Percentiles rank a stretch among this genome's conserved stretches.
Conservation (phyloP, 2,329 filamentous ascomycete species). For the Harringtonia aguacate region DNA sequence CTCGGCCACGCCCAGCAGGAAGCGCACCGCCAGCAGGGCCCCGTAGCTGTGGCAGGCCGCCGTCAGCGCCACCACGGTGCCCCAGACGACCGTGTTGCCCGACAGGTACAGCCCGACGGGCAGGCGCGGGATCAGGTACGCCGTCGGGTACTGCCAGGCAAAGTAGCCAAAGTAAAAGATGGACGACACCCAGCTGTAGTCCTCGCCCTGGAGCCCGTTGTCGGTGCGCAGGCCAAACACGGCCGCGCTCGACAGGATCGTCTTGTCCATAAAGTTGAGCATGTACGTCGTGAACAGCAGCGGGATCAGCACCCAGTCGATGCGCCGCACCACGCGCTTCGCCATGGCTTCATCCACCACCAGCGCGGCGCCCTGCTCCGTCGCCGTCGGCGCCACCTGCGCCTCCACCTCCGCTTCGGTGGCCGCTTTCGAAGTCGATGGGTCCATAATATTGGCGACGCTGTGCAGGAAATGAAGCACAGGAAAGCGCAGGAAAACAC, state of each 20-base stretch:
- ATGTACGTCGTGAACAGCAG: constrained; percentile 47
- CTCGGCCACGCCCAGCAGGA: constrained; percentile 44
- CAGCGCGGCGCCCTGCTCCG: too few relatives aligned
- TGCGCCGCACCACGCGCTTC: constrained; percentile 37
- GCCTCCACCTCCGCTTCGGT: too few relatives aligned
- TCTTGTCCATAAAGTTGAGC: constrained; percentile 53
- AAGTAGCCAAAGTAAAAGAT: constrained; percentile 34
- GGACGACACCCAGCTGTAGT: constrained; percentile 35
- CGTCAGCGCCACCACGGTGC: constrained; percentile 4
- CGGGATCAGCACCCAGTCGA: constrained; percentile 44
- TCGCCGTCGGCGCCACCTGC: too few relatives aligned
- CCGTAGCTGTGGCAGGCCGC: constrained; percentile 14
- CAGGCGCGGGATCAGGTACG: constrained; percentile 8
- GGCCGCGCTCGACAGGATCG: constrained; percentile 37
- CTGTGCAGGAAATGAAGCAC: too few relatives aligned
- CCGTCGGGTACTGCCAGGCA: constrained; percentile 23
- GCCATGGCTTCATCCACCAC: constrained; percentile 8
- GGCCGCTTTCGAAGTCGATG: too few relatives aligned
- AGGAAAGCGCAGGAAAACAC: too few relatives aligned
- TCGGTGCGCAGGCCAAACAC: constrained; percentile 22
- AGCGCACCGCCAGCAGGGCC: constrained; percentile 37
- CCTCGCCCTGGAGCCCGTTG: constrained; percentile 25
- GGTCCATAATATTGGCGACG: too few relatives aligned
- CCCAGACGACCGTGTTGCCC: constrained; percentile 9
- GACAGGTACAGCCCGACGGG: constrained; percentile 11